phyloP scores from a whole-genome alignment of 106 monocot genomes.

The Platanthera zijinensis region DNA sequence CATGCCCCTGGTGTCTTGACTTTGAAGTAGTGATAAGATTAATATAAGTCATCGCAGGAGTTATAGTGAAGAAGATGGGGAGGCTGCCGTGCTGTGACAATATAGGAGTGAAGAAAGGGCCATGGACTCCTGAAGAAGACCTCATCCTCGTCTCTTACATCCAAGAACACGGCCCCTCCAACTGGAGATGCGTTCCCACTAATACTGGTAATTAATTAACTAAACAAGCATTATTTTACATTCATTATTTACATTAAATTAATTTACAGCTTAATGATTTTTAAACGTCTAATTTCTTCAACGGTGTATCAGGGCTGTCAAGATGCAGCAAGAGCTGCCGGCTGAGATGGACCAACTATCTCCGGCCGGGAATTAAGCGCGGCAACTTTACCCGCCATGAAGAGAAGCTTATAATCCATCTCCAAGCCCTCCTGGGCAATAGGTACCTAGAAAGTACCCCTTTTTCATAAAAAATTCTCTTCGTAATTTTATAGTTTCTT shows the following conservation, averaged over 20 bases:
- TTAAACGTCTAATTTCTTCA: not conserved
- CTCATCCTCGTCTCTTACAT: conserved; percentile 11
- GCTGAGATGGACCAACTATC: conserved; percentile 45
- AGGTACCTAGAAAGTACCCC: no score
- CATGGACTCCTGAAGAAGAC: conserved; percentile 19
- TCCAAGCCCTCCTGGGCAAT: conserved; percentile 32
- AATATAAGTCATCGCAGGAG: no score
- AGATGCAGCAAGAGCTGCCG: conserved; percentile 52
- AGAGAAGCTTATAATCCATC: conserved; percentile 31
- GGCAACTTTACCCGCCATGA: conserved; percentile 39
- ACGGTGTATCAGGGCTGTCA: not conserved
- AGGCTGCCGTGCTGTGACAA: conserved; percentile 21
- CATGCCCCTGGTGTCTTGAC: no score
- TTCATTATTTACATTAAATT: not conserved
- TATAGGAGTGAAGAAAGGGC: conserved; percentile 16
- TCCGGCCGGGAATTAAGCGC: conserved; percentile 35
- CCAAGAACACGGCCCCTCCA: conserved; percentile 13
- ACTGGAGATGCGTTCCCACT: conserved; percentile 12
- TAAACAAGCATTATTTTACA: not conserved
- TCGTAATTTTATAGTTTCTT: no score
- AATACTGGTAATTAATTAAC: not conserved
- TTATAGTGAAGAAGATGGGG: not conserved
- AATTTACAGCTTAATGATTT: not conserved
- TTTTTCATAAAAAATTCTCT: no score
- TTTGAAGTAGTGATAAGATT: no score